Percentiles rank a stretch among this genome's conserved stretches.
Evolutionary conservation across 164 flowering plant species (phyloP).

Genomic region (Platanus orientalis): DNA sequence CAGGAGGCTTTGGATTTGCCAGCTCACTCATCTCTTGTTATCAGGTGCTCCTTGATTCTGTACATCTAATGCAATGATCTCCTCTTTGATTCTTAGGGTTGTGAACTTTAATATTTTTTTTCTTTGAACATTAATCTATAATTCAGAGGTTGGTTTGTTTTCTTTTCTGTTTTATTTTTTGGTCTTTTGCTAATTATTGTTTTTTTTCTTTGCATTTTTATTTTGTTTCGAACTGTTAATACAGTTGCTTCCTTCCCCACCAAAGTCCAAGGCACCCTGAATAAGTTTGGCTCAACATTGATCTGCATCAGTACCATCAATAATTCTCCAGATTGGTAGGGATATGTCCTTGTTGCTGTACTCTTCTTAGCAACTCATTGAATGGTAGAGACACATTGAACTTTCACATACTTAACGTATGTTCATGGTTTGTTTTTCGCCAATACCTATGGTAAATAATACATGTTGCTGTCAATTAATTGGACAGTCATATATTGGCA

Average conservation of each 20-base stretch:
- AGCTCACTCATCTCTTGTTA: slow-evolving; percentile 94
- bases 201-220: too few species aligned
- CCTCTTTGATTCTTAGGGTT: not conserved
- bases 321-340: slow-evolving; percentile 11
- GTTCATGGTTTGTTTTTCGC: not conserved
- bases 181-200: too few species aligned
- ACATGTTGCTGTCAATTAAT: not conserved
- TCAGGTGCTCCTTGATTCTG: slow-evolving; percentile 51
- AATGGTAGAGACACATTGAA: not conserved
- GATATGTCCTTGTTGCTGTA: not conserved
- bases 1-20: slow-evolving; percentile 87
- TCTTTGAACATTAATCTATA: not conserved
- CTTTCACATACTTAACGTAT: not conserved
- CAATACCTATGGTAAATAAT: not conserved
- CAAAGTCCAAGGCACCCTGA: slow-evolving; percentile 60
- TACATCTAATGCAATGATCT: not conserved
- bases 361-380: not conserved
- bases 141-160: not conserved
- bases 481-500: too few species aligned
- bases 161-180: not conserved
- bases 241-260: slow-evolving; percentile 76
- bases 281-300: slow-evolving; percentile 12
- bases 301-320: slow-evolving; percentile 10
- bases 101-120: not conserved
- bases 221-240: slow-evolving; percentile 8